Percentiles rank a stretch among this genome's conserved stretches.
phyloP scores from a whole-genome alignment of 352 stramenopile genomes.

The Salisapilia sapeloensis region DNA sequence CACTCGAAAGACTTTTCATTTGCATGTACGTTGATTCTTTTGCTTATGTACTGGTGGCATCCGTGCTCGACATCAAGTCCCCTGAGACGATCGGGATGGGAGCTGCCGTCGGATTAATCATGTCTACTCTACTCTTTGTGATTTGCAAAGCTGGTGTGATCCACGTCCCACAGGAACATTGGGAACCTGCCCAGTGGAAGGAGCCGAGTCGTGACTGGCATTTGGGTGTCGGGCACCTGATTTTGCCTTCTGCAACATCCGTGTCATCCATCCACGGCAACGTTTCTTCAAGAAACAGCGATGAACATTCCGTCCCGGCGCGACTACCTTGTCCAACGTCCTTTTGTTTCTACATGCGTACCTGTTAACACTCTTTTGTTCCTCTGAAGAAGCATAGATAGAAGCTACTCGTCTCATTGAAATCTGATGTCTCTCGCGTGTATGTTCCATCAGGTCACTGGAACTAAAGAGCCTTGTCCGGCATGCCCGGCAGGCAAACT shows the following conservation, averaged over 20 bases:
- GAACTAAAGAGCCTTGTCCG: slow-evolving; percentile 46
- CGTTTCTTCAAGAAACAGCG: slow-evolving; percentile 51
- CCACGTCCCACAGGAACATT: slow-evolving; percentile 74
- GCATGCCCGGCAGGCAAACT: slow-evolving; percentile 60
- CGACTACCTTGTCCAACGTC: slow-evolving; percentile 31
- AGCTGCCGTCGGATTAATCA: slow-evolving; percentile 8
- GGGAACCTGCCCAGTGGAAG: slow-evolving; percentile 59
- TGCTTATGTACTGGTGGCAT: too few species aligned
- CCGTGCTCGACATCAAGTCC: slow-evolving; percentile 7
- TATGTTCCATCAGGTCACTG: slow-evolving; percentile 30
- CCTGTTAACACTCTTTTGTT: not conserved
- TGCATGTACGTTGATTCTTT: too few species aligned
- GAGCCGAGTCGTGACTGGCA: slow-evolving; percentile 51
- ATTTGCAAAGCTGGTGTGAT: slow-evolving; percentile 71
- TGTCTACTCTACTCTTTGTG: slow-evolving; percentile 63
- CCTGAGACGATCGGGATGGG: slow-evolving; percentile 16
- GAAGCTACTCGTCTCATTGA: slow-evolving; percentile 19
- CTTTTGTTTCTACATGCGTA: slow-evolving; percentile 28
- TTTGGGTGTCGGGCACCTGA: slow-evolving; percentile 47
- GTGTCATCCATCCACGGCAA: slow-evolving; percentile 59
- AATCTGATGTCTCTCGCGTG: slow-evolving; percentile 52
- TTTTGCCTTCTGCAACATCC: slow-evolving; percentile 40
- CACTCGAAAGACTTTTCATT: too few species aligned
- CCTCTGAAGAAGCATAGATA: not conserved
- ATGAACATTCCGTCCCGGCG: slow-evolving; percentile 24